Conservation (phyloP, 306 rosid genomes). For the Parietaria judaica region DNA sequence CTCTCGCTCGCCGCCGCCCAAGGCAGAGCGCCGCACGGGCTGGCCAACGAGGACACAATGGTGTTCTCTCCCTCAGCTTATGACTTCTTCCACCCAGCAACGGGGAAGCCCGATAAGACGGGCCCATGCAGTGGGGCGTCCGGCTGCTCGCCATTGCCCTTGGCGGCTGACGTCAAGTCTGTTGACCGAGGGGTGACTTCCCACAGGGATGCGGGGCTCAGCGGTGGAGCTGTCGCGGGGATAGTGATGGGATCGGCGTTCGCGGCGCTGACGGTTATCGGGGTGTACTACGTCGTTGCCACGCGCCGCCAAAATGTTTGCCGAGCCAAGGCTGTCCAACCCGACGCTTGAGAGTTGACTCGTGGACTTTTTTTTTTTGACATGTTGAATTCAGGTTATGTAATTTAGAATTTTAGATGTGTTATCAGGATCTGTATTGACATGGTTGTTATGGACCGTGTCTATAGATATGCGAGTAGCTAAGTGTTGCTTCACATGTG, state of each 20-base stretch:
- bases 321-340: constrained; percentile 34
- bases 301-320: constrained; percentile 45
- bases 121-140: constrained; percentile 43
- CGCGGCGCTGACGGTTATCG: constrained; percentile 52
- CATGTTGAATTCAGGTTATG: constrained; percentile 4
- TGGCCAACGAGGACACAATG: constrained; percentile 43
- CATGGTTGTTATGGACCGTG: background rate
- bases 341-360: constrained; percentile 19
- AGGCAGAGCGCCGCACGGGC: constrained; percentile 88
- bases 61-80: constrained; percentile 75
- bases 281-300: constrained; percentile 44
- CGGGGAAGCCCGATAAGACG: constrained; percentile 23
- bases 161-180: constrained; percentile 65
- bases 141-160: constrained; percentile 65
- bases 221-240: constrained; percentile 49
- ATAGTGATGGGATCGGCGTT: constrained; percentile 53
- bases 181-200: constrained; percentile 23
- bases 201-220: constrained; percentile 22
- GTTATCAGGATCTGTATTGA: background rate
- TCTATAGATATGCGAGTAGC: background rate
- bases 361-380: background rate
- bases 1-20: constrained; percentile 40
- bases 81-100: constrained; percentile 68
- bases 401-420: background rate
- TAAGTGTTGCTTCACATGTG: background rate